Conservation (phyloP, 768 basidiomycete species). For the Leccinum longicurvipes region DNA sequence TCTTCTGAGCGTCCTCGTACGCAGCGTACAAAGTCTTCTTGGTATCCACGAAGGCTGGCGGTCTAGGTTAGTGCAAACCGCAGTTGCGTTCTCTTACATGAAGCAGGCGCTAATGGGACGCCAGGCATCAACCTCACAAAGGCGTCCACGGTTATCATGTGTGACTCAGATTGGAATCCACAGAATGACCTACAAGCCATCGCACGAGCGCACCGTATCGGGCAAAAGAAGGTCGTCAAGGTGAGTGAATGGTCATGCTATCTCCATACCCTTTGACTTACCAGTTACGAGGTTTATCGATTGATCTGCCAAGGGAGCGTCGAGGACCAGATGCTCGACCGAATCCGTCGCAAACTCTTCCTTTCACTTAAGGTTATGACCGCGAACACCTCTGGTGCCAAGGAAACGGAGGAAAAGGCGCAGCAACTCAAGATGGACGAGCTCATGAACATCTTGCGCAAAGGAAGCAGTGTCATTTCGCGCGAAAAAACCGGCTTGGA, state of each 20-base stretch:
- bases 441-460: conserved; percentile 54
- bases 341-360: conserved; percentile 68
- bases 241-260: conserved; percentile 24
- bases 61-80: conserved; percentile 45
- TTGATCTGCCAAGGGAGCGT: conserved; percentile 68
- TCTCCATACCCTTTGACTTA: not conserved
- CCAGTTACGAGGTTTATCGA: conserved; percentile 52
- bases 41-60: conserved; percentile 69
- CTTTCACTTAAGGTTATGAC: conserved; percentile 60
- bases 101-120: conserved; percentile 17
- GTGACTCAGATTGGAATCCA: conserved; percentile 68
- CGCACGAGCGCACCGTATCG: conserved; percentile 79
- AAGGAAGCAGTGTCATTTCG: conserved; percentile 54
- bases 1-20: conserved; percentile 2
- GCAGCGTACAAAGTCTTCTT: conserved; percentile 65
- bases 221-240: conserved; percentile 70
- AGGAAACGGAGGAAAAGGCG: conserved; percentile 23
- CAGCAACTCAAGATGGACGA: conserved; percentile 41
- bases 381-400: conserved; percentile 13
- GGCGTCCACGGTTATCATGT: conserved; percentile 78
- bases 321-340: conserved; percentile 73
- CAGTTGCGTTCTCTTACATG: not conserved
- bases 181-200: conserved; percentile 85
- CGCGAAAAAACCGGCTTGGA: conserved; percentile 37
- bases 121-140: conserved; percentile 79